Evolutionary conservation across 192 early-diverging fungal species (phyloP).

Genomic region (Backusella tarrabulga): DNA sequence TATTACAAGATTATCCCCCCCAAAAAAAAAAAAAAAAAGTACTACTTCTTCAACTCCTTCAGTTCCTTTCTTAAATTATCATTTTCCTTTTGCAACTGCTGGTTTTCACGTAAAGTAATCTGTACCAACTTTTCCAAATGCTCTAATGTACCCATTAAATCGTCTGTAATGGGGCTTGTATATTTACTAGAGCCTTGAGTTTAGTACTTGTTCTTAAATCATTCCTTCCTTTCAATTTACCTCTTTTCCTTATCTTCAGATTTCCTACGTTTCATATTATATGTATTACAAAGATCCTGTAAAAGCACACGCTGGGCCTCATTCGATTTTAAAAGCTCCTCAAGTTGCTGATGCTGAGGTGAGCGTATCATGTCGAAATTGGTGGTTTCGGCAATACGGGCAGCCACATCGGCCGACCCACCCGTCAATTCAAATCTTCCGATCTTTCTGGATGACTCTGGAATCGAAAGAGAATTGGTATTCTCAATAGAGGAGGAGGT

Average conservation of each 20-base stretch:
- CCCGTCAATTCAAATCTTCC: constrained; percentile 35
- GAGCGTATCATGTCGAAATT: neutral
- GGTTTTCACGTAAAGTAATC: constrained; percentile 15
- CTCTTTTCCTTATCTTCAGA: constrained; percentile 7
- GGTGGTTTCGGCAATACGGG: neutral
- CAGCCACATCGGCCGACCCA: neutral
- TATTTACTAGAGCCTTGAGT: neutral
- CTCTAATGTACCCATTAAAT: constrained; percentile 3
- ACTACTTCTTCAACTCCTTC: neutral
- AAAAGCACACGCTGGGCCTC: constrained; percentile 22
- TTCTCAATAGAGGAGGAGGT: neutral
- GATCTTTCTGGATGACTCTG: constrained; percentile 25
- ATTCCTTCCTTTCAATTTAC: neutral
- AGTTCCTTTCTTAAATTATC: constrained; percentile 22
- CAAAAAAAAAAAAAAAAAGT: too few species aligned
- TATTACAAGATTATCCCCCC: too few species aligned
- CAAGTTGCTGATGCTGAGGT: constrained; percentile 8
- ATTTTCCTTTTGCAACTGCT: constrained; percentile 18
- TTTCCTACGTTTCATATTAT: constrained; percentile 10
- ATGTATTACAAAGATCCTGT: constrained; percentile 11
- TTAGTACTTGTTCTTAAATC: neutral
- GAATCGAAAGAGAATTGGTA: neutral
- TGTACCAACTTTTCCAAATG: constrained; percentile 19
- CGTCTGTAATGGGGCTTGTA: neutral
- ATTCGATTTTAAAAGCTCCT: constrained; percentile 24